phyloP scores from a whole-genome alignment of 257 asterid genomes.

The Przewalskia tangutica region DNA sequence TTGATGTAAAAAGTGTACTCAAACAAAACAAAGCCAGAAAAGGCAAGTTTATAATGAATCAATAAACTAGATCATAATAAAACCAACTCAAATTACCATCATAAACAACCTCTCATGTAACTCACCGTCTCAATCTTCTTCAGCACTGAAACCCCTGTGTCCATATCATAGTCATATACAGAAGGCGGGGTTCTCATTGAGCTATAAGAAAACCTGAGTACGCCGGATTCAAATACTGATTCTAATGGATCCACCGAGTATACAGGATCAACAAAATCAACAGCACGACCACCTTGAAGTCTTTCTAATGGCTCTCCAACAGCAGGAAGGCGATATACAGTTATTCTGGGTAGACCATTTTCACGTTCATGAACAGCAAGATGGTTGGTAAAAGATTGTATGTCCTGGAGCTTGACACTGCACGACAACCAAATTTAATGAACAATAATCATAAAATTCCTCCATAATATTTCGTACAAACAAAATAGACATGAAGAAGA shows the following conservation, averaged over 20 bases:
- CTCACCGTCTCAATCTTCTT: slow-evolving; percentile 80
- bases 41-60: neutral
- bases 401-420: slow-evolving; percentile 79
- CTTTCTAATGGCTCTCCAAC: slow-evolving; percentile 56
- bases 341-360: slow-evolving; percentile 66
- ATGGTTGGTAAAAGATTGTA: slow-evolving; percentile 64
- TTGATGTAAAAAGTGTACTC: neutral
- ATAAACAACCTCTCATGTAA: slow-evolving; percentile 3
- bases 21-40: neutral
- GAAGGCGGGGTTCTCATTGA: slow-evolving; percentile 85
- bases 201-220: slow-evolving; percentile 65
- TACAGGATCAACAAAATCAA: slow-evolving; percentile 68
- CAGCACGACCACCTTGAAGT: slow-evolving; percentile 58
- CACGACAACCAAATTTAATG: slow-evolving; percentile 10
- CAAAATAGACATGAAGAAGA: neutral
- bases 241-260: slow-evolving; percentile 54
- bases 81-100: neutral
- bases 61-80: neutral
- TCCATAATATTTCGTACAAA: neutral
- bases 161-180: slow-evolving; percentile 86
- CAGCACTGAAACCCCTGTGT: slow-evolving; percentile 66
- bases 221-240: slow-evolving; percentile 65
- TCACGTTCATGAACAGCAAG: slow-evolving; percentile 83
- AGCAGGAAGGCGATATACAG: slow-evolving; percentile 57
- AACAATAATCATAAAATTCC: neutral